Percentiles rank a stretch among this genome's conserved stretches.
These are phyloP conservation scores for Thalassiosira tumida DNA, from an alignment of 352 stramenopile species.

Conservation along the genomic window DNA sequence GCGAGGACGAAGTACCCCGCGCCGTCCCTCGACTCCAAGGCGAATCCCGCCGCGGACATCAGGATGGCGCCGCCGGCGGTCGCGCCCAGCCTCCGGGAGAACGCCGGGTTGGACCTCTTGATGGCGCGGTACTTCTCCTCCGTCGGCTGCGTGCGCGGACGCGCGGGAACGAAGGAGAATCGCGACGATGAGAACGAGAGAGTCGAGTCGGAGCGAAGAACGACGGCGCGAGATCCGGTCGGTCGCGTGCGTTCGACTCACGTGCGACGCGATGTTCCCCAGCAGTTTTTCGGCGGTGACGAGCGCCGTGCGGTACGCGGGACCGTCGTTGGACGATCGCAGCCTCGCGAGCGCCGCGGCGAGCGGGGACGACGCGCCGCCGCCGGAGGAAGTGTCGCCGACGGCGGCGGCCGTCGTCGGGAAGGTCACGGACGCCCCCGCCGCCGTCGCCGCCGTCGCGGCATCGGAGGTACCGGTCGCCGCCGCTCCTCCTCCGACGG, in stretches of 20 bases:
- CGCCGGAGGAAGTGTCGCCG: background rate
- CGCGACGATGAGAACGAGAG: too few species aligned
- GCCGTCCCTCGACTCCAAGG: constrained; percentile 62
- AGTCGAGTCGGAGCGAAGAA: background rate
- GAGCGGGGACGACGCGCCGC: constrained; percentile 46
- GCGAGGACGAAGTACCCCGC: constrained; percentile 80
- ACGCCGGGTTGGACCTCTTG: constrained; percentile 88
- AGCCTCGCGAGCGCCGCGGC: constrained; percentile 67
- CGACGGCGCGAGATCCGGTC: background rate
- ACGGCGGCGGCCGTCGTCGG: background rate
- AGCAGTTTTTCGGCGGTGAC: constrained; percentile 88
- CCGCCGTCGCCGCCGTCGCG: background rate
- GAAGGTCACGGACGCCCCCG: constrained; percentile 42
- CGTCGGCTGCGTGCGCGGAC: constrained; percentile 72
- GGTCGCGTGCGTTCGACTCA: background rate
- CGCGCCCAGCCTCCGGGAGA: constrained; percentile 84
- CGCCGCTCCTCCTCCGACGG: constrained; percentile 33
- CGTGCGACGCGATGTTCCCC: constrained; percentile 86
- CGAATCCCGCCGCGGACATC: constrained; percentile 84
- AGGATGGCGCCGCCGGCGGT: constrained; percentile 76
- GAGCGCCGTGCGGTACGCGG: constrained; percentile 81
- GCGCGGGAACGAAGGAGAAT: too few species aligned
- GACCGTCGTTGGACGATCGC: constrained; percentile 62
- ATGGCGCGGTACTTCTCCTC: constrained; percentile 91
- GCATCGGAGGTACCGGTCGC: constrained; percentile 28